phyloP scores from a whole-genome alignment of 2,329 filamentous ascomycete genomes.

The Emmonsiellopsis sp. region DNA sequence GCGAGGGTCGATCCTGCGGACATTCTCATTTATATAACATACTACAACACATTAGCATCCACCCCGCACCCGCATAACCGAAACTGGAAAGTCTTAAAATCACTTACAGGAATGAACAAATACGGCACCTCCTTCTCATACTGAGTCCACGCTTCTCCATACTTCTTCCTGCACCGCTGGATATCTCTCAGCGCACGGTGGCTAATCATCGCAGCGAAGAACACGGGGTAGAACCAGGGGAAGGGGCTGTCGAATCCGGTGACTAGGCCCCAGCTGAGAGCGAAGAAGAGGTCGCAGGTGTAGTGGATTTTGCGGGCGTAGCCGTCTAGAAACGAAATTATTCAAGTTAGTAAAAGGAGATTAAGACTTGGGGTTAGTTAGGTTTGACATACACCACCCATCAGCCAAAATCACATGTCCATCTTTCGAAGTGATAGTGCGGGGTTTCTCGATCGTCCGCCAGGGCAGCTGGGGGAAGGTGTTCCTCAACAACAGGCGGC shows the following conservation, averaged over 20 bases:
- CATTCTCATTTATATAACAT: constrained; percentile 9
- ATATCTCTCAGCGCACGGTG: constrained; percentile 72
- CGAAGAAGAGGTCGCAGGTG: constrained; percentile 70
- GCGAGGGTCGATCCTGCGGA: not conserved
- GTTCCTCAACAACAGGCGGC: constrained; percentile 53
- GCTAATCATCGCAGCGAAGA: constrained; percentile 71
- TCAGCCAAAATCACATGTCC: constrained; percentile 73
- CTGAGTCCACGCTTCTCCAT: constrained; percentile 72
- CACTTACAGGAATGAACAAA: constrained; percentile 65
- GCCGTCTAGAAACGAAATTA: constrained; percentile 40
- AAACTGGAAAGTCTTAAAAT: not conserved
- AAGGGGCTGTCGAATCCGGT: constrained; percentile 74
- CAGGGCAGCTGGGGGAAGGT: constrained; percentile 89
- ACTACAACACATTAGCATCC: not conserved
- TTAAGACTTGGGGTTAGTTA: not conserved
- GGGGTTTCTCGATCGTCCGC: constrained; percentile 72
- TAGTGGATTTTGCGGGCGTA: constrained; percentile 75
- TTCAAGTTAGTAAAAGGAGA: constrained; percentile 13
- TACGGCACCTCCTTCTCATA: constrained; percentile 75
- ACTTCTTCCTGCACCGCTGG: constrained; percentile 64
- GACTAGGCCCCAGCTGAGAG: constrained; percentile 68
- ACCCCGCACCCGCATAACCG: not conserved
- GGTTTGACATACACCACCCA: constrained; percentile 63
- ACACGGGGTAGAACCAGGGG: constrained; percentile 81
- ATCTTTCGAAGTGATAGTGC: constrained; percentile 62